Evolutionary conservation across 768 basidiomycete species (phyloP).

Genomic region (Tubosaeta brunneosetosa): DNA sequence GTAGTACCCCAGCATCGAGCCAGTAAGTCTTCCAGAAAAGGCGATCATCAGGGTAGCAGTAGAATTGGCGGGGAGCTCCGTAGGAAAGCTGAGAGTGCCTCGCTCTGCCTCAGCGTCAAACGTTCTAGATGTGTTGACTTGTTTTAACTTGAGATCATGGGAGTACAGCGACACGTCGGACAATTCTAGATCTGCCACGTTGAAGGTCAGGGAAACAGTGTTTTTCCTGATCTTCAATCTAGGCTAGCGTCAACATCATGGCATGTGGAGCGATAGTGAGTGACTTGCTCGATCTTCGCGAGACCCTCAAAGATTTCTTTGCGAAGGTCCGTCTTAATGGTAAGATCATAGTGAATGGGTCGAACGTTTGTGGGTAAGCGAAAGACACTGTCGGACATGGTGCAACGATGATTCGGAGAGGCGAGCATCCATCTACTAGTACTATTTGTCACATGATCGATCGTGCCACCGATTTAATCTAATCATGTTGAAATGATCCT

Average conservation of each 20-base stretch:
- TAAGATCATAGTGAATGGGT: conserved; percentile 75
- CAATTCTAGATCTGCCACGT: conserved; percentile 57
- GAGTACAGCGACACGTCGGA: conserved; percentile 53
- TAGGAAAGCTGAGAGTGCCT: conserved; percentile 54
- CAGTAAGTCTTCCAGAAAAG: conserved; percentile 66
- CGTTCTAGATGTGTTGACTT: conserved; percentile 40
- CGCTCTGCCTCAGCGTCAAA: conserved; percentile 65
- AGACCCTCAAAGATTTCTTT: conserved; percentile 72
- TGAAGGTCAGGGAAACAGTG: conserved; percentile 61
- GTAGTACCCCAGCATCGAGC: conserved; percentile 82
- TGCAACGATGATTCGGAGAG: neutral
- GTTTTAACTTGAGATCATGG: conserved; percentile 47
- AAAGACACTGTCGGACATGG: conserved; percentile 18
- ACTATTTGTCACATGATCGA: too few relatives aligned
- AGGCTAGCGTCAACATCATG: neutral
- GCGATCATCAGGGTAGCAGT: conserved; percentile 66
- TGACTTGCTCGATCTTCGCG: conserved; percentile 61
- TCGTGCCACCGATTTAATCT: neutral
- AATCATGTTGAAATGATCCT: neutral
- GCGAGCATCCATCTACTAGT: too few relatives aligned
- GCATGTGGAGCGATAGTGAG: neutral
- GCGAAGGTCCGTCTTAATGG: conserved; percentile 77
- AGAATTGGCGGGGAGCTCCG: conserved; percentile 57
- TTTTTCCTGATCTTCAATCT: conserved; percentile 63
- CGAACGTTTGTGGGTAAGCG: conserved; percentile 65